Evolutionary conservation across 2,329 filamentous ascomycete species (phyloP).

Genomic region (Lecanicillium sp.): DNA sequence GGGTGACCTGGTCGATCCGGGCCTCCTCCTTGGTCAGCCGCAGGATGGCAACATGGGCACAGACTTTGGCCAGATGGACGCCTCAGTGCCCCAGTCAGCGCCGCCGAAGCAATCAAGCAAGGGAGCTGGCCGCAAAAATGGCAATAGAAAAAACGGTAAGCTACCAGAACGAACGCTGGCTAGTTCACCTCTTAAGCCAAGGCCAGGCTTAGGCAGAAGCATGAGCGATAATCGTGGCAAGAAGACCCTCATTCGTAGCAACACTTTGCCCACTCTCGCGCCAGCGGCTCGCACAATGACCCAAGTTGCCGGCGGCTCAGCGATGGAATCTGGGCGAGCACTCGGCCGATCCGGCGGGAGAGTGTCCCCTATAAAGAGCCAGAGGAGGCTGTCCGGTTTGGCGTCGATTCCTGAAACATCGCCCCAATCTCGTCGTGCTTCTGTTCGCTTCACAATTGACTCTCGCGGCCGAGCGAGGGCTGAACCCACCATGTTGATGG

Average conservation of each 20-base stretch:
- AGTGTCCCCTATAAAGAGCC: slow-evolving; percentile 43
- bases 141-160: slow-evolving; percentile 36
- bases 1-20: slow-evolving; percentile 48
- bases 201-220: slow-evolving; percentile 45
- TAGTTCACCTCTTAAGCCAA: slow-evolving; percentile 45
- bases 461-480: slow-evolving; percentile 51
- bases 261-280: slow-evolving; percentile 38
- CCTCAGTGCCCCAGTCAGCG: slow-evolving; percentile 8
- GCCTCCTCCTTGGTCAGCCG: slow-evolving; percentile 47
- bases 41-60: slow-evolving; percentile 39
- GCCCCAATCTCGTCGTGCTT: slow-evolving; percentile 37
- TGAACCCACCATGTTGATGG: slow-evolving; percentile 39
- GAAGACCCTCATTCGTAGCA: slow-evolving; percentile 27
- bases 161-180: slow-evolving; percentile 31
- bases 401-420: slow-evolving; percentile 50
- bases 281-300: slow-evolving; percentile 33
- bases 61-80: slow-evolving; percentile 22
- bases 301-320: slow-evolving; percentile 21
- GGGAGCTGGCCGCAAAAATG: slow-evolving; percentile 35
- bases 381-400: slow-evolving; percentile 42
- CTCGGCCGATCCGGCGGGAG: slow-evolving; percentile 35
- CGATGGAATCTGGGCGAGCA: slow-evolving; percentile 25
- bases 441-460: slow-evolving; percentile 57
- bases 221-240: slow-evolving; percentile 46
- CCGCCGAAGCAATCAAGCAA: not conserved